Base-by-base conservation (phyloP, 495 filamentous ascomycete genomes). In the Jackrogersella multiformis region DNA sequence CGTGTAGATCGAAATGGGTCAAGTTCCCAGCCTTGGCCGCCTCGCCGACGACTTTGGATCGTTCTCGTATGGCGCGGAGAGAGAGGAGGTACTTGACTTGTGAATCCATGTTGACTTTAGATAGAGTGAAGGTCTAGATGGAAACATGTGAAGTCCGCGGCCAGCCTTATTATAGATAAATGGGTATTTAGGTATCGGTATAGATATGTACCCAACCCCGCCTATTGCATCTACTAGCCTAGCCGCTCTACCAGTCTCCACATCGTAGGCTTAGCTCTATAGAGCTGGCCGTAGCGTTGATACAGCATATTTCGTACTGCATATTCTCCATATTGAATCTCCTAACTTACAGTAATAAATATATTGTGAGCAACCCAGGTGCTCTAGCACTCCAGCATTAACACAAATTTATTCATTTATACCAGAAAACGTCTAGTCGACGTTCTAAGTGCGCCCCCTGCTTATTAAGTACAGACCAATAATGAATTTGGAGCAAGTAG, bases 131-230 rank as follows among this genome's bases (percentile, higher is more conserved):
- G 15, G 15, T 48, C 21, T 15, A n/a, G 8, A 30, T 7, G 26
- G 10, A n/a, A 12, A 30, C 45, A 32, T 12, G n/a, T n/a, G 6
- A 15, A 16, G 24, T 49, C 45, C 3, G 45, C n/a, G 2, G n/a
- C 24, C 45, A 15, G 23, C 4, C 6, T 15, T 48, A 28, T n/a
- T 18, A 49, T 32, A 49, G 21, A 46, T 46, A 46, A 46, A 5
- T 8, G 26, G 26, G 45, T 36, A 36, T n/a, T n/a, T 28, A 20
- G 44, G 44, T 48, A 48, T 28, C 44, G 12, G 41, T 44, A 44
- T 44, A 44, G 41, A 44, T 46, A 46, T 20, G 26, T 30, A 49
- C 45, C 45, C 45, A 30, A 49, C 45, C 45, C 45, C 45, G 45
- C 45, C 15, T 49, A 49, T 49, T 49, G 45, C 45, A 49, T 49